phyloP scores from a whole-genome alignment of 495 filamentous ascomycete species.

The Glutinoglossum americanum region DNA sequence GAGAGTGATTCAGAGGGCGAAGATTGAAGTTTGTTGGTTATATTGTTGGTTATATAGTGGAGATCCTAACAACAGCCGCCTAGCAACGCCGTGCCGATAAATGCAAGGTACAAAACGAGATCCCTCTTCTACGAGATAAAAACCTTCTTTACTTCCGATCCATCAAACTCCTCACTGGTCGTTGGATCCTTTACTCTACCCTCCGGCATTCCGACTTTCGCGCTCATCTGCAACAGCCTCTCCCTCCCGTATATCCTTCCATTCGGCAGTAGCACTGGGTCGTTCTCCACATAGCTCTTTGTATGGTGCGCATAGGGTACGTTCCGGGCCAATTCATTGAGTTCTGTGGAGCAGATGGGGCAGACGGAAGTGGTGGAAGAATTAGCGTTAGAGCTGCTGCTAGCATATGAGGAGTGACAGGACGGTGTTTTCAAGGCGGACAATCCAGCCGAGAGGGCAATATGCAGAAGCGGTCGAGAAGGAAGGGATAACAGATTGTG shows the following conservation, averaged over 20 bases:
- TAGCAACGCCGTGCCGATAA: background rate
- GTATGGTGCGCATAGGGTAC: slow-evolving; percentile 89
- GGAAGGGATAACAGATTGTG: slow-evolving; percentile 75
- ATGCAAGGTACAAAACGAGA: background rate
- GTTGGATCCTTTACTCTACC: slow-evolving; percentile 66
- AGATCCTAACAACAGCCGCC: background rate
- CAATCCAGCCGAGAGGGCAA: slow-evolving; percentile 74
- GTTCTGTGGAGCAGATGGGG: slow-evolving; percentile 84
- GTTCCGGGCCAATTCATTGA: slow-evolving; percentile 72
- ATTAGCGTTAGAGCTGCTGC: slow-evolving; percentile 34
- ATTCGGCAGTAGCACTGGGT: slow-evolving; percentile 74
- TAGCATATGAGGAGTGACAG: slow-evolving; percentile 53
- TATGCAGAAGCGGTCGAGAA: slow-evolving; percentile 63
- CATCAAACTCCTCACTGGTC: slow-evolving; percentile 41
- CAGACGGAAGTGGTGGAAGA: slow-evolving; percentile 50
- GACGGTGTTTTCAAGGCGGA: slow-evolving; percentile 90
- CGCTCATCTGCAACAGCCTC: slow-evolving; percentile 50
- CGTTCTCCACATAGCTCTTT: slow-evolving; percentile 75
- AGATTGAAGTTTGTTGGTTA: background rate
- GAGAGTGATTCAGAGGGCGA: slow-evolving; percentile 2
- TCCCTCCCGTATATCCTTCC: slow-evolving; percentile 63
- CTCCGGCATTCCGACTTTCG: slow-evolving; percentile 40
- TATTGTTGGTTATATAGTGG: too few species aligned
- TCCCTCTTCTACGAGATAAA: slow-evolving; percentile 41
- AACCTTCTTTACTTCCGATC: slow-evolving; percentile 56